Conservation (phyloP, 192 early-diverging fungal genomes). For the Umbelopsis ramanniana region DNA sequence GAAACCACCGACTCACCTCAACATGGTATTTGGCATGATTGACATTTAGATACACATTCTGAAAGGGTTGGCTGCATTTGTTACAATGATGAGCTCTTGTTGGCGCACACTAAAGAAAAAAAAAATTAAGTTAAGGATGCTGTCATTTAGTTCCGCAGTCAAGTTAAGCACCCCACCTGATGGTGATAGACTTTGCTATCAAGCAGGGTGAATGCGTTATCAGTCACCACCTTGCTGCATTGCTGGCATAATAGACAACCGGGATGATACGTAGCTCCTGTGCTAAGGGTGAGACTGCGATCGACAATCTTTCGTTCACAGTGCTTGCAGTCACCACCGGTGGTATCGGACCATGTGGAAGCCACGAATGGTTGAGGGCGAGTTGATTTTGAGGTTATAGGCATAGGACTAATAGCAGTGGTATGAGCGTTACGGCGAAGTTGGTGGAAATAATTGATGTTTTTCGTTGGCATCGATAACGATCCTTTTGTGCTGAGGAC, state of each 20-base stretch:
- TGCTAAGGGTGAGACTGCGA: not conserved
- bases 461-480: not conserved
- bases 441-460: not conserved
- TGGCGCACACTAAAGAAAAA: not conserved
- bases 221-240: slow-evolving; percentile 26
- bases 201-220: not conserved
- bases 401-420: not conserved
- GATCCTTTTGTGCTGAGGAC: not conserved
- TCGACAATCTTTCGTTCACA: slow-evolving; percentile 7
- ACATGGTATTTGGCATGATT: slow-evolving; percentile 30
- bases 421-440: not conserved
- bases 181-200: slow-evolving; percentile 5
- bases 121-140: not conserved
- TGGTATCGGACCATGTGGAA: slow-evolving; percentile 10
- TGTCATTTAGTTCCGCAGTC: not conserved
- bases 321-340: not conserved
- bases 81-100: not conserved
- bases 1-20: slow-evolving; percentile 21
- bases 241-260: slow-evolving; percentile 30
- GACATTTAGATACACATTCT: slow-evolving; percentile 20
- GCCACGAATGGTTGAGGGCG: not conserved
- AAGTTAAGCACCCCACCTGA: not conserved
- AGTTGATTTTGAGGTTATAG: not conserved
- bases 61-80: not conserved
- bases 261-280: slow-evolving; percentile 26